Evolutionary conservation across 179 eudicot genomes (phyloP).

Genomic region (Spinacia oleracea): DNA sequence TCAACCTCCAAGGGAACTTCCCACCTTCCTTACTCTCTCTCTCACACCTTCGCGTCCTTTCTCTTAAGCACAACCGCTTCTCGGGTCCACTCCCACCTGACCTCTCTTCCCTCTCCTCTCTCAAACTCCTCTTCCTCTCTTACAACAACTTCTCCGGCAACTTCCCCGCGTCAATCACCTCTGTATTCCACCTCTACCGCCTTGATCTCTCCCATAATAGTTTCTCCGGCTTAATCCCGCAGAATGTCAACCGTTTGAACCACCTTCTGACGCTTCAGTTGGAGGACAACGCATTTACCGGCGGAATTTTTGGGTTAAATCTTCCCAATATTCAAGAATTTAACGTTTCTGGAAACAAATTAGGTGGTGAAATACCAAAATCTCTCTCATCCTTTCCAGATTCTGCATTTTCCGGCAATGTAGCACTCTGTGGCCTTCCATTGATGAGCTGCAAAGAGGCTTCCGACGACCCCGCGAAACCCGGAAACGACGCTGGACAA

Average conservation of each 20-base stretch:
- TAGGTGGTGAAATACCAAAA: constrained; percentile 55
- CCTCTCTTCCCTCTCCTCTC: constrained; percentile 50
- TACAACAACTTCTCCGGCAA: constrained; percentile 56
- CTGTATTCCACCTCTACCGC: constrained; percentile 46
- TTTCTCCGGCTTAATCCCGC: constrained; percentile 54
- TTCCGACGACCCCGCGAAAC: constrained; percentile 42
- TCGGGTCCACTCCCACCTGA: constrained; percentile 58
- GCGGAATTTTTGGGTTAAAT: constrained; percentile 34
- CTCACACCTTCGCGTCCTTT: constrained; percentile 61
- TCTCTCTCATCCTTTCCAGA: constrained; percentile 44
- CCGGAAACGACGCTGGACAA: constrained; percentile 38
- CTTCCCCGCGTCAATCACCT: constrained; percentile 37
- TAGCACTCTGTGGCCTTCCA: constrained; percentile 62
- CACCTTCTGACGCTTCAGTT: constrained; percentile 57
- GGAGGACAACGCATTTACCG: constrained; percentile 49
- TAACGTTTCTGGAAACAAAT: constrained; percentile 45
- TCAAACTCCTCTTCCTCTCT: constrained; percentile 61
- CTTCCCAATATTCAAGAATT: constrained; percentile 47
- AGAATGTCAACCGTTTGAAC: constrained; percentile 31
- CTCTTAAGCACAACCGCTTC: constrained; percentile 53
- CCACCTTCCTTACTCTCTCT: constrained; percentile 38
- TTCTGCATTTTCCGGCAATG: constrained; percentile 44
- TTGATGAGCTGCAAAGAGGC: constrained; percentile 37
- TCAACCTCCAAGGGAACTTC: constrained; percentile 42
- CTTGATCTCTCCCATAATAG: constrained; percentile 68